phyloP scores from a whole-genome alignment of 1,284 basidiomycete genomes.

The Malassezia psittaci region DNA sequence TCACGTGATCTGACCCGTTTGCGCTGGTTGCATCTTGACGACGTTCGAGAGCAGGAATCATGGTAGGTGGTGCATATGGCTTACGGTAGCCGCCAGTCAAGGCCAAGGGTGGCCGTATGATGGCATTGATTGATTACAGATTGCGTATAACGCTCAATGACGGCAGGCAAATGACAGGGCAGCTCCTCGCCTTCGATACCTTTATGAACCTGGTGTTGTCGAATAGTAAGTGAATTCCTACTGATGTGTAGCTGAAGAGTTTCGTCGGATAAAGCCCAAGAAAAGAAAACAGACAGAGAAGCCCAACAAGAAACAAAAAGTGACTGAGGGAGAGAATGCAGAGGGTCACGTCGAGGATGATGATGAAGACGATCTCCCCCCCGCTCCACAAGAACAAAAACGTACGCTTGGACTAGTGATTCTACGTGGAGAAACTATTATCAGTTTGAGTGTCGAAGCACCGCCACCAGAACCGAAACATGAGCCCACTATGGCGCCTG shows the following conservation, averaged over 20 bases:
- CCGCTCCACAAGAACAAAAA: constrained; percentile 81
- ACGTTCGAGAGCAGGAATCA: not conserved
- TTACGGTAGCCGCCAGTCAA: constrained; percentile 32
- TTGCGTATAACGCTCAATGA: constrained; percentile 97
- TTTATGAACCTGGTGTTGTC: constrained; percentile 99
- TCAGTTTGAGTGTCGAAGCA: constrained; percentile 87
- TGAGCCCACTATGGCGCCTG: constrained; percentile 59
- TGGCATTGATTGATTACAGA: constrained; percentile 92
- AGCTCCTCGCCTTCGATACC: constrained; percentile 98
- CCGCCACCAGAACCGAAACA: constrained; percentile 85
- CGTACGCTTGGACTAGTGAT: constrained; percentile 90
- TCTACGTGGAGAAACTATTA: constrained; percentile 87
- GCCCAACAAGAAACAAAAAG: constrained; percentile 26
- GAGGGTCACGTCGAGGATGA: constrained; percentile 17
- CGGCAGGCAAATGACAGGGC: constrained; percentile 84
- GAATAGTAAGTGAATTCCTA: constrained; percentile 66
- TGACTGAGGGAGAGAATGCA: constrained; percentile 32
- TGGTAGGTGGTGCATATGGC: constrained; percentile 3
- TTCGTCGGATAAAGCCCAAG: constrained; percentile 39
- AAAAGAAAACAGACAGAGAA: constrained; percentile 19
- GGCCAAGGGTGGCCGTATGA: constrained; percentile 63
- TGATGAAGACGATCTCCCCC: constrained; percentile 46
- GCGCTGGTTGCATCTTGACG: not conserved
- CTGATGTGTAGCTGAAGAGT: constrained; percentile 34
- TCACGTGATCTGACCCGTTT: constrained; percentile 10